Base-by-base conservation (phyloP, 1,139 yeast species). In the Hansenula sp. region DNA sequence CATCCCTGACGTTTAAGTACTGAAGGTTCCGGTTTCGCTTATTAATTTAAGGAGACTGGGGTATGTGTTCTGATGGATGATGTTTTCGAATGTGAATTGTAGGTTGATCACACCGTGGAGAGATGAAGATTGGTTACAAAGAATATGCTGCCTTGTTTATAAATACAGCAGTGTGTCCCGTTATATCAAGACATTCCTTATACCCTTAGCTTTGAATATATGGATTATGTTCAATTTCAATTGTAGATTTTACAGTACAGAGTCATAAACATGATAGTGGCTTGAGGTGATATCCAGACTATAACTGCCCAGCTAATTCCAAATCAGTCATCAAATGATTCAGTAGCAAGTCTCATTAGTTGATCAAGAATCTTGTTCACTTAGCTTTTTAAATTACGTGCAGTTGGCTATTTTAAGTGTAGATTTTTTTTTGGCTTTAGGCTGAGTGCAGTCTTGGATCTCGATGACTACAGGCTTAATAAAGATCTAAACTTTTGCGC, bases 131-230 rank as follows among this genome's bases (percentile, higher is more conserved):
- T 72, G 79, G 69, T 68, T 72, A 70, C 61, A 58, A 66, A 76
- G 81, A 63, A 75, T 72, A 66, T 67, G 65, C 61, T 61, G 50
- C 39, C 33, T 47, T 51, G 53, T 59, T 59, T 58, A 38, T 53
- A 43, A 62, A 62, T 58, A 74, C 74, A 62, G 59, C 61, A 54
- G 62, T 56, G 76, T 69, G 63, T 77, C 82, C 82, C 82, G 82
- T 77, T 72, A 72, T 65, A 67, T 70, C 81, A 71, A 72, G 45
- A 77, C 77, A 77, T 65, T 35, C 30, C 16, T 9, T 18, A n/a
- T 19, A 28, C 15, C 31, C 11, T 21, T 21, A 21, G 9, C n/a
- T 36, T 17, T n/a, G 11, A 17, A 13, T 28, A 25, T 33, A 31
- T 36, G 25, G 11, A 13, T 18, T 17, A n/a, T n/a, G n/a, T n/a